These are phyloP conservation scores for Fusarium brevicatenulatum DNA, from an alignment of 2,329 filamentous ascomycete genomes.

Conservation along the genomic window DNA sequence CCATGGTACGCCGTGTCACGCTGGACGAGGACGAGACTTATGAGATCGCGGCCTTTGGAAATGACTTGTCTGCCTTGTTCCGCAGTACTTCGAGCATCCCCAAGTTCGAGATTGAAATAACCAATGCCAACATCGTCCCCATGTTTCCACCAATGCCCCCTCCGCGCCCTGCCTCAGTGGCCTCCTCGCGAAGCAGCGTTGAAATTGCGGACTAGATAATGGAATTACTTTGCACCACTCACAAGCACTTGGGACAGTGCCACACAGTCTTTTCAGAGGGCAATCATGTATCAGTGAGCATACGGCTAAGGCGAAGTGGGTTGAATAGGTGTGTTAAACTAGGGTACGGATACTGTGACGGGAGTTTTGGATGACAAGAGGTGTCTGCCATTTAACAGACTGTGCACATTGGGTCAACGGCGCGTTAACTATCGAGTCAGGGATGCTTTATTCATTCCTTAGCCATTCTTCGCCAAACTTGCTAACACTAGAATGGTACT, in stretches of 20 bases:
- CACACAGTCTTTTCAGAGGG: background rate
- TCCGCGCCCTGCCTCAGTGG: conserved; percentile 25
- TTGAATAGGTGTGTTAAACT: background rate
- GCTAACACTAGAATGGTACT: background rate
- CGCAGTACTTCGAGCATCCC: conserved; percentile 29
- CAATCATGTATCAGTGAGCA: background rate
- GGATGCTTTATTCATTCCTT: background rate
- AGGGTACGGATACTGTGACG: background rate
- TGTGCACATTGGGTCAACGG: background rate
- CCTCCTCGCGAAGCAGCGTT: conserved; percentile 21
- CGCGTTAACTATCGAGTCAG: background rate
- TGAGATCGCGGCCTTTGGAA: conserved; percentile 41
- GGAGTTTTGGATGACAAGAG: conserved; percentile 7
- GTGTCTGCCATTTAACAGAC: background rate
- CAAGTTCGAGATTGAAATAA: conserved; percentile 39
- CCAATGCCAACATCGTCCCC: background rate
- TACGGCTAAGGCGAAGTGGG: conserved; percentile 3
- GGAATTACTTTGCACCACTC: background rate
- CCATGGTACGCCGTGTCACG: conserved; percentile 37
- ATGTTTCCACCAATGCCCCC: conserved; percentile 24
- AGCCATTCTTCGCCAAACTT: background rate
- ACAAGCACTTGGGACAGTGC: background rate
- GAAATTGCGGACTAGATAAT: conserved; percentile 17
- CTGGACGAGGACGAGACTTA: conserved; percentile 37
- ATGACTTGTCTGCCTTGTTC: conserved; percentile 43